Conservation (phyloP, 2,329 filamentous ascomycete genomes). For the Dactylellina parvicollis region DNA sequence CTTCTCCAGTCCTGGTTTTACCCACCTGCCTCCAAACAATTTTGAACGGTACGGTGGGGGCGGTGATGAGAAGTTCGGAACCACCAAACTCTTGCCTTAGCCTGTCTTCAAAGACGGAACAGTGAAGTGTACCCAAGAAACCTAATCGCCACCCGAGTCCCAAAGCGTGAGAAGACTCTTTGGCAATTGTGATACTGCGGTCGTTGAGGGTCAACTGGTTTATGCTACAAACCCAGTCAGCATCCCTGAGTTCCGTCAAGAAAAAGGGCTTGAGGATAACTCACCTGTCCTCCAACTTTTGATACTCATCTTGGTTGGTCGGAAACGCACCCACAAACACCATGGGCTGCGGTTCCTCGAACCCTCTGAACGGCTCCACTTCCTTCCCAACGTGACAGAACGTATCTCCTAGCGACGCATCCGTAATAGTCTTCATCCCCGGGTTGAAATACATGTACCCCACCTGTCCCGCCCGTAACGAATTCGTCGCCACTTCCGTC, state of each 20-base stretch:
- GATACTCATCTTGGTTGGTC: slow-evolving; percentile 87
- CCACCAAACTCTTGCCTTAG: slow-evolving; percentile 92
- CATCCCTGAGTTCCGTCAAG: not conserved
- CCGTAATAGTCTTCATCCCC: slow-evolving; percentile 95
- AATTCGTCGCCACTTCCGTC: slow-evolving; percentile 79
- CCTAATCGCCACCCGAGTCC: slow-evolving; percentile 94
- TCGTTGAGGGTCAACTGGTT: slow-evolving; percentile 93
- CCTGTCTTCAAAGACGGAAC: slow-evolving; percentile 98
- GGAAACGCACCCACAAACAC: slow-evolving; percentile 98
- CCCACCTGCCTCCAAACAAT: slow-evolving; percentile 68
- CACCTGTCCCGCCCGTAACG: slow-evolving; percentile 88
- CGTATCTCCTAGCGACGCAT: slow-evolving; percentile 95
- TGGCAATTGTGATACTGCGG: slow-evolving; percentile 89
- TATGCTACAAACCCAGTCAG: slow-evolving; percentile 74
- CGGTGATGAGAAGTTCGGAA: slow-evolving; percentile 89
- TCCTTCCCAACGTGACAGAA: slow-evolving; percentile 85
- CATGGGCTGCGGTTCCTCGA: slow-evolving; percentile 98
- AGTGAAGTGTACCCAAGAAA: slow-evolving; percentile 95
- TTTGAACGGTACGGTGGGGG: slow-evolving; percentile 92
- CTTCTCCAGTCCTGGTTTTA: slow-evolving; percentile 70
- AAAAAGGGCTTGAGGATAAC: not conserved
- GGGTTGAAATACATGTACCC: slow-evolving; percentile 98
- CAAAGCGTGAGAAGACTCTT: slow-evolving; percentile 91
- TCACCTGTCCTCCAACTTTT: slow-evolving; percentile 71
- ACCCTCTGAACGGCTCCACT: slow-evolving; percentile 86